These are phyloP conservation scores for Leishmania arabica DNA, from an alignment of 208 protist species.

Conservation along the genomic window DNA sequence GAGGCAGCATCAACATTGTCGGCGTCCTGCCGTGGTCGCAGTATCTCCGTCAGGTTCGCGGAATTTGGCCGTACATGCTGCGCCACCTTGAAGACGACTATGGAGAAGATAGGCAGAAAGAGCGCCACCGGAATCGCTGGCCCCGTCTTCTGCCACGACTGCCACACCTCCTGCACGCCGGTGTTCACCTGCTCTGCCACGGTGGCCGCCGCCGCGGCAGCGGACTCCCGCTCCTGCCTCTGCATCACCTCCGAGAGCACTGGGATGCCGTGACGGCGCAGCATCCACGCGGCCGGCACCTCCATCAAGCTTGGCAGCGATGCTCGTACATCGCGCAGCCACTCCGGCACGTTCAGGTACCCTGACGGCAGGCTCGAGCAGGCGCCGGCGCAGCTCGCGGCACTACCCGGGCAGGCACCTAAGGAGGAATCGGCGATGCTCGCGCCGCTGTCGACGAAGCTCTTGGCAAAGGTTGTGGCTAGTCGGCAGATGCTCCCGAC, in stretches of 20 bases:
- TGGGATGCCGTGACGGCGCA: slow-evolving; percentile 56
- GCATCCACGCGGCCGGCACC: slow-evolving; percentile 42
- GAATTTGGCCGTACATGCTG: slow-evolving; percentile 22
- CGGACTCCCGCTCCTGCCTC: slow-evolving; percentile 17
- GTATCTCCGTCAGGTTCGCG: slow-evolving; percentile 20
- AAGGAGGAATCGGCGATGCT: neutral
- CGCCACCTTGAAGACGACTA: slow-evolving; percentile 44
- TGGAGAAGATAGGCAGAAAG: slow-evolving; percentile 76
- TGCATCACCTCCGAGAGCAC: slow-evolving; percentile 64
- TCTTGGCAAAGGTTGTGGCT: slow-evolving; percentile 10
- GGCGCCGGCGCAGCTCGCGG: neutral
- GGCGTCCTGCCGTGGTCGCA: slow-evolving; percentile 18
- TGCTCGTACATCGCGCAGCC: slow-evolving; percentile 63
- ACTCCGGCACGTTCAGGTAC: slow-evolving; percentile 57
- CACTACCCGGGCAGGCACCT: neutral
- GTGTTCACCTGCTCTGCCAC: slow-evolving; percentile 15
- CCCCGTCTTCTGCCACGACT: slow-evolving; percentile 45
- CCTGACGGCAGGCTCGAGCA: slow-evolving; percentile 32
- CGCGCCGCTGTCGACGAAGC: slow-evolving; percentile 9
- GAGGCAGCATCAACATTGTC: slow-evolving; percentile 17
- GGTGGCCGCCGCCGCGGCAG: slow-evolving; percentile 11
- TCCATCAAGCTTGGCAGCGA: slow-evolving; percentile 67
- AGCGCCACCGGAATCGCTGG: slow-evolving; percentile 65
- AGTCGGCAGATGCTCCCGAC: slow-evolving; percentile 48
- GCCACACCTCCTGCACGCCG: slow-evolving; percentile 31